These are phyloP conservation scores for Debaryomycetaceae sp. DNA, from an alignment of 1,139 yeast genomes.

Conservation along the genomic window DNA sequence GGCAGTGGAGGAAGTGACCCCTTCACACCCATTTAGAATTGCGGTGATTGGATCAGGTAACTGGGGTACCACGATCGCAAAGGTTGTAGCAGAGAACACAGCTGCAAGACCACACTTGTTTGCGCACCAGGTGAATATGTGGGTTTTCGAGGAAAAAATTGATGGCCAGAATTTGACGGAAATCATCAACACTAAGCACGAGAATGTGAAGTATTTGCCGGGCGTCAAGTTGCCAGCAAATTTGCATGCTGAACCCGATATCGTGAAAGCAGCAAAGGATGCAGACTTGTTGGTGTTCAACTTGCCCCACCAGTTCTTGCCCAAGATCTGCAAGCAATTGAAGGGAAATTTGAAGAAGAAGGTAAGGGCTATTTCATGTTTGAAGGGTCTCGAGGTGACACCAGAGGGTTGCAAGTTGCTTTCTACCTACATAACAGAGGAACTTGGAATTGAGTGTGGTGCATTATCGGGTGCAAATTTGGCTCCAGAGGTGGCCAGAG, in stretches of 20 bases:
- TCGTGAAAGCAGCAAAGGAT: slow-evolving; percentile 64
- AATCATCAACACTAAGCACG: slow-evolving; percentile 81
- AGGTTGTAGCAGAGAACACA: slow-evolving; percentile 85
- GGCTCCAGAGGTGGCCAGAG: slow-evolving; percentile 91
- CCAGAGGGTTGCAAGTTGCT: slow-evolving; percentile 77
- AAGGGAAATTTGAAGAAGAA: slow-evolving; percentile 66
- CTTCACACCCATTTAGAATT: slow-evolving; percentile 42
- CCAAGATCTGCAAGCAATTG: slow-evolving; percentile 67
- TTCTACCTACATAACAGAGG: slow-evolving; percentile 69
- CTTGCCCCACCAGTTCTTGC: slow-evolving; percentile 91
- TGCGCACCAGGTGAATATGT: slow-evolving; percentile 73
- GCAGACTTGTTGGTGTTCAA: slow-evolving; percentile 86
- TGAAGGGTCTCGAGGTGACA: slow-evolving; percentile 86
- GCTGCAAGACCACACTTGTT: slow-evolving; percentile 66
- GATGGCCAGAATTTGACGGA: slow-evolving; percentile 76
- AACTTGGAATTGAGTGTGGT: slow-evolving; percentile 85
- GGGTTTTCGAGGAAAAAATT: slow-evolving; percentile 85
- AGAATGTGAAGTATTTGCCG: slow-evolving; percentile 86
- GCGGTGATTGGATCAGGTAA: slow-evolving; percentile 77
- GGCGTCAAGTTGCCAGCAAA: slow-evolving; percentile 76
- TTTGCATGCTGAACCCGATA: slow-evolving; percentile 79
- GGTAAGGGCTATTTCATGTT: slow-evolving; percentile 85
- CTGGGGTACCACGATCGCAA: slow-evolving; percentile 96
- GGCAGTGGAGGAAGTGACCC: slow-evolving; percentile 13
- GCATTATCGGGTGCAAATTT: slow-evolving; percentile 93